Base-by-base conservation (phyloP, 768 basidiomycete species). In the Infundibulicybe gibba region DNA sequence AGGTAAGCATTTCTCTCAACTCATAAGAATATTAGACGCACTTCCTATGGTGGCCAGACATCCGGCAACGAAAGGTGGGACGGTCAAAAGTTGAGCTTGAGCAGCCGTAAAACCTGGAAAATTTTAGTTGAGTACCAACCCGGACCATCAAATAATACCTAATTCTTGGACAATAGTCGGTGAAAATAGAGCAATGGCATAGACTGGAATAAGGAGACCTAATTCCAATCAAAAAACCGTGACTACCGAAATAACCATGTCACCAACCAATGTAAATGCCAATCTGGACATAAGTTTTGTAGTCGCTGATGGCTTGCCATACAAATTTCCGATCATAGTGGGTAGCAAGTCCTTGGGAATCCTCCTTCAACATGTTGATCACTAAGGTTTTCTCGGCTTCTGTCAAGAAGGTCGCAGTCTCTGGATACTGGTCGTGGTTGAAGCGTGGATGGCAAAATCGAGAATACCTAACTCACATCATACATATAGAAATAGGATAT, bases 351-450 rank as follows among this genome's bases (percentile, higher is more conserved):
- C 68, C 67, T 51, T 70, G 70, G 2, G 64, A 56, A 41, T 79
- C 77, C 41, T 70, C 66, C 49, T 68, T 71, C 44, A 80, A 56
- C 65, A 74, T 61, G 10, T 66, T 48, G 10, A 71, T 48, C 5
- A 80, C 60, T 41, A 61, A 53, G 37, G 44, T 53, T 40, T 68
- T 70, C 53, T 83, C 81, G 2, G 53, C 46, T 8, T 68, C 64
- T 10, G 68, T 74, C 47, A 83, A 60, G 63, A 82, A 84, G 17
- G 61, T 67, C 10, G 81, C 81, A 1, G 80, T 83, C 51, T 76
- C 74, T 17, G 81, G 79, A 58, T 76, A 81, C 76, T 78, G 49
- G 49, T 31, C 1, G 17, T 13, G 9, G 25, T 45, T 46, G 5
- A 19, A 20, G 51, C 19, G 10, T 6, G 11, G 11, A 14, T 8